Conservation (phyloP, 2,329 filamentous ascomycete species). For the Calonectria naviculata region DNA sequence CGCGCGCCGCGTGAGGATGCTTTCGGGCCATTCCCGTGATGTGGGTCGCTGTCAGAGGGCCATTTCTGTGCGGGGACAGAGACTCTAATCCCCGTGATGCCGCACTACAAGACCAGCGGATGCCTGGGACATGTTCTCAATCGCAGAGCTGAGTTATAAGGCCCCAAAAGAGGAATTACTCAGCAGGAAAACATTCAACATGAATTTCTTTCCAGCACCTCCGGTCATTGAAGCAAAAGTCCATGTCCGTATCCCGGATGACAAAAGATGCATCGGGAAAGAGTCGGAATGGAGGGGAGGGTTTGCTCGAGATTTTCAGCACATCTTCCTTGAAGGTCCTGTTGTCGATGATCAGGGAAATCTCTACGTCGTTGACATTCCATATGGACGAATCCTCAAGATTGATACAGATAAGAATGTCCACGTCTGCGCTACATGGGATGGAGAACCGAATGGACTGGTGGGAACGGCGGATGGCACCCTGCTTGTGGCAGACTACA, state of each 20-base stretch:
- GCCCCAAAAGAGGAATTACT: not conserved
- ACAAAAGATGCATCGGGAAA: constrained; percentile 44
- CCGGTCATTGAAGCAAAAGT: constrained; percentile 47
- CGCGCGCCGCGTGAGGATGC: not conserved
- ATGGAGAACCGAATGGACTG: constrained; percentile 55
- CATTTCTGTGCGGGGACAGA: not conserved
- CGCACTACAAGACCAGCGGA: not conserved
- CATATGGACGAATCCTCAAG: constrained; percentile 51
- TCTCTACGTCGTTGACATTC: constrained; percentile 52
- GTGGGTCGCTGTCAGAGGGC: not conserved
- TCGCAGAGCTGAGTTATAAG: not conserved
- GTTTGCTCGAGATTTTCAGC: constrained; percentile 45
- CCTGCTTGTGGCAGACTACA: constrained; percentile 53
- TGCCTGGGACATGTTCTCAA: not conserved
- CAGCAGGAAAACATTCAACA: constrained; percentile 8
- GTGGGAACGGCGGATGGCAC: constrained; percentile 46
- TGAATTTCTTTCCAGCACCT: constrained; percentile 50
- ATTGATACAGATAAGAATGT: constrained; percentile 44
- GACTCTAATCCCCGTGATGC: not conserved
- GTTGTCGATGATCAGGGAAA: constrained; percentile 44
- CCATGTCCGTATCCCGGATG: constrained; percentile 48
- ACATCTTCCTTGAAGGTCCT: constrained; percentile 55
- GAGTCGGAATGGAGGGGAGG: constrained; percentile 53
- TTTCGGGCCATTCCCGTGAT: not conserved
- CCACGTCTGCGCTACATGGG: constrained; percentile 46